Evolutionary conservation across 2,329 filamentous ascomycete genomes (phyloP).

Genomic region (Cladosporium velox): DNA sequence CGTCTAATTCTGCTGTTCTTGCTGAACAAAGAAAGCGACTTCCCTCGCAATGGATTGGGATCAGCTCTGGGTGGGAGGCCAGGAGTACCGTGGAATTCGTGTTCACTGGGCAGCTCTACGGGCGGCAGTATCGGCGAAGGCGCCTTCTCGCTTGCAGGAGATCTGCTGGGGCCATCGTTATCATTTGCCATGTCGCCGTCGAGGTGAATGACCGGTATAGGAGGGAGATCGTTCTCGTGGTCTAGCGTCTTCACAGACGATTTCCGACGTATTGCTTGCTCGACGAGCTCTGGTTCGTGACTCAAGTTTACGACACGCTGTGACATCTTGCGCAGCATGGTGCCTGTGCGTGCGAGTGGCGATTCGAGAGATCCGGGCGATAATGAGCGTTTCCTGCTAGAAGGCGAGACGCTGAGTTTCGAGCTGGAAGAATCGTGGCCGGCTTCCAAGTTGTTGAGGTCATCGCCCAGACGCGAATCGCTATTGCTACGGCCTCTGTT

Average conservation of each 20-base stretch:
- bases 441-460: conserved; percentile 62
- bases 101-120: conserved; percentile 11
- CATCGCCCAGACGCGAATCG: conserved; percentile 60
- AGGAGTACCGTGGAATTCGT: background rate
- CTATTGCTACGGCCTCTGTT: conserved; percentile 36
- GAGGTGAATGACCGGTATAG: conserved; percentile 44
- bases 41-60: conserved; percentile 79
- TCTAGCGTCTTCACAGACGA: conserved; percentile 48
- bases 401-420: conserved; percentile 58
- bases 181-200: conserved; percentile 25
- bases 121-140: conserved; percentile 34
- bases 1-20: conserved; percentile 74
- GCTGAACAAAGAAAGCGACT: conserved; percentile 80
- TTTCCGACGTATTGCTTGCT: conserved; percentile 67
- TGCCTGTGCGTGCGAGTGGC: conserved; percentile 52
- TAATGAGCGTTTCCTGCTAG: conserved; percentile 50
- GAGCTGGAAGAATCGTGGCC: conserved; percentile 54
- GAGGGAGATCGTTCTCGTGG: background rate
- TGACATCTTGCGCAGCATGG: conserved; percentile 71
- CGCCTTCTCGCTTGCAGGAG: conserved; percentile 36
- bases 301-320: conserved; percentile 97
- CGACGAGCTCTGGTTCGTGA: conserved; percentile 78
- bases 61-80: conserved; percentile 33
- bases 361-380: conserved; percentile 47
- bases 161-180: conserved; percentile 29